These are phyloP conservation scores for Oryza glaberrima DNA, from an alignment of 176 grass and related monocot species.

Conservation along the genomic window DNA sequence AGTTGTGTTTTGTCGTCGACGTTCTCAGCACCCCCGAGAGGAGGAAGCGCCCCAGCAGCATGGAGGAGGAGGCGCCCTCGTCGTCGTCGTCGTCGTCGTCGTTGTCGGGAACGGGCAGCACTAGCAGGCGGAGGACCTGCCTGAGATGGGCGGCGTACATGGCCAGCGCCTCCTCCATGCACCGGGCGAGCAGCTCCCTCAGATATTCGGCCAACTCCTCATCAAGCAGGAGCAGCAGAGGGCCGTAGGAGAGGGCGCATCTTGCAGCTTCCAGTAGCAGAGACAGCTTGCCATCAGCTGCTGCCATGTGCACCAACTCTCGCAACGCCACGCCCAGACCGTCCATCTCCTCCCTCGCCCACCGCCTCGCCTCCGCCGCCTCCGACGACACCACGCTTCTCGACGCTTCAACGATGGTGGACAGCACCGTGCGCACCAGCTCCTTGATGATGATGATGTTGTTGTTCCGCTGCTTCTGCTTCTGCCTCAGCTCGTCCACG, in stretches of 20 bases:
- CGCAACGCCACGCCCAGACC: slow-evolving; percentile 40
- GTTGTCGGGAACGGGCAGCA: neutral
- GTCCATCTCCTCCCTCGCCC: slow-evolving; percentile 59
- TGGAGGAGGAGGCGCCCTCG: slow-evolving; percentile 22
- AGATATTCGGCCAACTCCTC: slow-evolving; percentile 26
- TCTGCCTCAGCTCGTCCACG: slow-evolving; percentile 2
- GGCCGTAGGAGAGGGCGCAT: slow-evolving; percentile 37
- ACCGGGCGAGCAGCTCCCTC: slow-evolving; percentile 34
- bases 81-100: too few species aligned
- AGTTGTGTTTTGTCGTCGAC: too few species aligned
- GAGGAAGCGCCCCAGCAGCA: slow-evolving; percentile 46
- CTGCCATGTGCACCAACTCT: slow-evolving; percentile 29
- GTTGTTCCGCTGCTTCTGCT: too few species aligned
- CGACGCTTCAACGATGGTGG: slow-evolving; percentile 42
- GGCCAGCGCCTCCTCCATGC: slow-evolving; percentile 38
- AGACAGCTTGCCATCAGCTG: neutral
- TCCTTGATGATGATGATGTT: too few species aligned
- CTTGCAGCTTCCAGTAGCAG: slow-evolving; percentile 41
- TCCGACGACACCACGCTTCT: slow-evolving; percentile 21
- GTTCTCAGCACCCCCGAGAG: slow-evolving; percentile 27
- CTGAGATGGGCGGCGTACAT: slow-evolving; percentile 36
- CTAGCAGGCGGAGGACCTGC: slow-evolving; percentile 22
- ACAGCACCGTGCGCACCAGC: slow-evolving; percentile 40
- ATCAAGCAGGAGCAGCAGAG: slow-evolving; percentile 14
- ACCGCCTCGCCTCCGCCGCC: slow-evolving; percentile 19